Base-by-base conservation (phyloP, 345 rosid species). In the Populus ilicifolia region DNA sequence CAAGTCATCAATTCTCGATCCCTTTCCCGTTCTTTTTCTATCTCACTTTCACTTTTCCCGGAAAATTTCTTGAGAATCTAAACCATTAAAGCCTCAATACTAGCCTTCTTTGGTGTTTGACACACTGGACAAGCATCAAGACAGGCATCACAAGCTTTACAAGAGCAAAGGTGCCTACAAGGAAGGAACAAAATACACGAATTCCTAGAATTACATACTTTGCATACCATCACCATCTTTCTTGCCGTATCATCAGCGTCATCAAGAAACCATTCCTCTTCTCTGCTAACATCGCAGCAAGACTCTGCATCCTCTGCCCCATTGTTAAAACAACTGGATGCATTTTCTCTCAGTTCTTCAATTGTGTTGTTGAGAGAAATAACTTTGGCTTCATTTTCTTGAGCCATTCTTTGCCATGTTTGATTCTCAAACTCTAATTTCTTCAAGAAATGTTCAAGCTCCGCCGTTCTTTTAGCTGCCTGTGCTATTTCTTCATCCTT, bases 141-240 rank as follows among this genome's bases (percentile, higher is more conserved):
- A 66, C 85, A 78, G 10, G 77, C 81, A 36, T 86, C 93, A 54
- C 99, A 95, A 5, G 70, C 77, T 41, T 79, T 83, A 81, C 99
- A 95, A 36, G 94, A 81, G 83, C 94, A 90, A 33, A 95, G 91
- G 83, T 95, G 99, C 82, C 97, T 89, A 79, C 99, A 95, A 69
- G 99, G 99, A 79, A 95, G 86, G 81, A 95, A 90, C 89, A 95
- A 76, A 41, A 95, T 86, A 67, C 92, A 85, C 85, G 94, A 81
- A 72, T 21, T 78, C 64, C 80, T 80, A 83, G 82, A 61, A 18
- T 85, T 81, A 64, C 99, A 95, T 73, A 85, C 78, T 83, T 35
- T 83, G 77, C 99, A 95, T 46, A 82, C 21, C 80, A 71, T 80
- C 75, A 14, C 5, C 72, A 33, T 64, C 75, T 50, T 29, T 29